Conservation (phyloP, 2,329 filamentous ascomycete genomes). For the Colletotrichum sp. region DNA sequence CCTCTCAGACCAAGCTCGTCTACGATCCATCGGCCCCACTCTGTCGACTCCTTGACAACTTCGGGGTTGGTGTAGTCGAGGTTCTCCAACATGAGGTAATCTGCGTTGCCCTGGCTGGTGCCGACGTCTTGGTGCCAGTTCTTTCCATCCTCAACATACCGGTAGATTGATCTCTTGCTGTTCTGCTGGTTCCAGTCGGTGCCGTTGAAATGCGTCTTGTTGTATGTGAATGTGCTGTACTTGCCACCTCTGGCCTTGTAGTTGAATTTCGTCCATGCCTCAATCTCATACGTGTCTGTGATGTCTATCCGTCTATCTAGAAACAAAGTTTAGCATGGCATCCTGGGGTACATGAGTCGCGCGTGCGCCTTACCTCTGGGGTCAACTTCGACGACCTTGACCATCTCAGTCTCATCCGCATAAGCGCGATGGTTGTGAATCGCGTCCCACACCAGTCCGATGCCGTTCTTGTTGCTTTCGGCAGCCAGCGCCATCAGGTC, state of each 20-base stretch:
- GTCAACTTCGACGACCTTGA: conserved; percentile 12
- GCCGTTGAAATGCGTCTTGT: conserved; percentile 20
- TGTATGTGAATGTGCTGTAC: conserved; percentile 17
- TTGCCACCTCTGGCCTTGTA: conserved; percentile 13
- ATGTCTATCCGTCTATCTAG: conserved; percentile 14
- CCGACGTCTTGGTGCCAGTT: conserved; percentile 21
- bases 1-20: conserved; percentile 6
- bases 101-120: conserved; percentile 8
- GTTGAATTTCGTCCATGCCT: conserved; percentile 15
- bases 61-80: conserved; percentile 17
- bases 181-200: conserved; percentile 19
- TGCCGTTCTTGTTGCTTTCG: conserved; percentile 1
- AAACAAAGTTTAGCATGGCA: neutral
- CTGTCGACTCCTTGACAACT: conserved; percentile 7
- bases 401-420: conserved; percentile 15
- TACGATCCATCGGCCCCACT: conserved; percentile 18
- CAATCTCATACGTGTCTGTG: conserved; percentile 13
- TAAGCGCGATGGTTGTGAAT: conserved; percentile 20
- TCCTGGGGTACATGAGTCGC: neutral
- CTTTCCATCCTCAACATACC: conserved; percentile 14
- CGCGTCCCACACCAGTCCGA: conserved; percentile 14
- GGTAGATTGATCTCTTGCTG: conserved; percentile 13
- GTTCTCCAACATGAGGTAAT: conserved; percentile 20
- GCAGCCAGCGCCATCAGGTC: neutral
- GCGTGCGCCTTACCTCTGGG: neutral